phyloP scores from a whole-genome alignment of 129 eudicot species.

The Artemisia argyi region DNA sequence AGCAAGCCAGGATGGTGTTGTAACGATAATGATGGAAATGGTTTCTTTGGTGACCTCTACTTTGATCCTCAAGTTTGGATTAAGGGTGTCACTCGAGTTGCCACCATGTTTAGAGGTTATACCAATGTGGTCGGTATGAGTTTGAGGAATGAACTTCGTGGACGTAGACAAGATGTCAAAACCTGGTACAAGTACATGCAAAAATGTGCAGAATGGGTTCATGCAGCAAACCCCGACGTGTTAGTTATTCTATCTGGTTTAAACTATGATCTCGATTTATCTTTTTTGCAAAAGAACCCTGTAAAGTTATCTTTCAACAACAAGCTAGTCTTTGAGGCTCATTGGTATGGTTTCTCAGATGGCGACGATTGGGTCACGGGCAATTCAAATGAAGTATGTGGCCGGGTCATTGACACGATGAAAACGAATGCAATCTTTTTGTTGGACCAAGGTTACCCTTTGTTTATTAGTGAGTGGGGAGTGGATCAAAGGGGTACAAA shows the following conservation, averaged over 20 bases:
- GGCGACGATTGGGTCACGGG: slow-evolving; percentile 61
- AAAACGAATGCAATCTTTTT: slow-evolving; percentile 51
- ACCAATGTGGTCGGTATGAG: slow-evolving; percentile 80
- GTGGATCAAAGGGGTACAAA: slow-evolving; percentile 67
- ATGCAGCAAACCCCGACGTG: slow-evolving; percentile 59
- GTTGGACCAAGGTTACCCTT: slow-evolving; percentile 75
- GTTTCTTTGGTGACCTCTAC: slow-evolving; percentile 78
- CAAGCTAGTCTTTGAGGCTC: slow-evolving; percentile 70
- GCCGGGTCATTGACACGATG: slow-evolving; percentile 31
- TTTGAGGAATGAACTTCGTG: slow-evolving; percentile 88
- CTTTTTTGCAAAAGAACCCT: slow-evolving; percentile 41
- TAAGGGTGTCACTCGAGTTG: slow-evolving; percentile 59
- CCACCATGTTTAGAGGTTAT: slow-evolving; percentile 53
- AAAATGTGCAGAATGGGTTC: slow-evolving; percentile 82
- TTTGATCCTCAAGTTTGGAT: slow-evolving; percentile 72
- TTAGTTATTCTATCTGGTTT: slow-evolving; percentile 79
- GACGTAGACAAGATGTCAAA: slow-evolving; percentile 51
- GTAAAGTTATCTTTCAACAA: slow-evolving; percentile 46
- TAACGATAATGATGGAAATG: slow-evolving; percentile 65
- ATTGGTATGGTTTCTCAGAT: slow-evolving; percentile 74
- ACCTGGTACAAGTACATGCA: slow-evolving; percentile 98
- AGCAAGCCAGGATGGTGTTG: slow-evolving; percentile 96
- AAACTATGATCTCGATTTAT: slow-evolving; percentile 54
- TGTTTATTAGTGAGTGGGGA: slow-evolving; percentile 88
- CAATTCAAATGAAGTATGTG: slow-evolving; percentile 75